phyloP scores from a whole-genome alignment of 2,329 filamentous ascomycete species.

The Pezizomycotina sp. region DNA sequence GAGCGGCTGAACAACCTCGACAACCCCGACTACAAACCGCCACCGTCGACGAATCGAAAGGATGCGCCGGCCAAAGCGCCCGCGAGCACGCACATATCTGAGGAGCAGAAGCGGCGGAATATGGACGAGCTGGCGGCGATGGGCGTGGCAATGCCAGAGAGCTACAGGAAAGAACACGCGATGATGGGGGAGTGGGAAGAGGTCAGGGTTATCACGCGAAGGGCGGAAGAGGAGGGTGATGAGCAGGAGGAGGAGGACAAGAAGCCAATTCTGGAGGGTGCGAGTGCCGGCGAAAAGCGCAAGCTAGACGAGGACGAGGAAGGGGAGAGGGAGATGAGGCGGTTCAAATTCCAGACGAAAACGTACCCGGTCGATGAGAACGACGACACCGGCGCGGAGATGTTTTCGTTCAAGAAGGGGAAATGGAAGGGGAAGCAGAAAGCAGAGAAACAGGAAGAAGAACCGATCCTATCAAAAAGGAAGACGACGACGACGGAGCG shows the following conservation, averaged over 20 bases:
- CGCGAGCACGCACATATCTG: constrained; percentile 13
- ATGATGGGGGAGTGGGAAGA: constrained; percentile 79
- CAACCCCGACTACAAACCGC: constrained; percentile 24
- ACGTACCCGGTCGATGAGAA: constrained; percentile 26
- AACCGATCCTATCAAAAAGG: constrained; percentile 19
- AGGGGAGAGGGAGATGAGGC: constrained; percentile 22
- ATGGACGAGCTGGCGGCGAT: constrained; percentile 74
- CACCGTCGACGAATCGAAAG: constrained; percentile 29
- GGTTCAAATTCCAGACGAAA: constrained; percentile 22
- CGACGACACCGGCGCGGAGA: constrained; percentile 31
- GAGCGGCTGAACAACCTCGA: constrained; percentile 57
- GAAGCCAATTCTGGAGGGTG: constrained; percentile 44
- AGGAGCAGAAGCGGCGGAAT: constrained; percentile 56
- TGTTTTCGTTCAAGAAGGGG: constrained; percentile 28
- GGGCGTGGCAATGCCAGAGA: constrained; percentile 69
- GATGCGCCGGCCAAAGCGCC: constrained; percentile 35
- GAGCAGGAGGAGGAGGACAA: constrained; percentile 35
- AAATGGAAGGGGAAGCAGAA: constrained; percentile 20
- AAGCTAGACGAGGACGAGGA: constrained; percentile 29
- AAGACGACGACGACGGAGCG: no score
- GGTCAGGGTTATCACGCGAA: constrained; percentile 41
- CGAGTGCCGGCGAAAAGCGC: constrained; percentile 44
- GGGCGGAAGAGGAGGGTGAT: constrained; percentile 31
- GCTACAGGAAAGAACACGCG: constrained; percentile 63
- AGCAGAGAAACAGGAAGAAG: constrained; percentile 26